Evolutionary conservation across 352 stramenopile species (phyloP).

Genomic region (Pythium pectinolyticum): DNA sequence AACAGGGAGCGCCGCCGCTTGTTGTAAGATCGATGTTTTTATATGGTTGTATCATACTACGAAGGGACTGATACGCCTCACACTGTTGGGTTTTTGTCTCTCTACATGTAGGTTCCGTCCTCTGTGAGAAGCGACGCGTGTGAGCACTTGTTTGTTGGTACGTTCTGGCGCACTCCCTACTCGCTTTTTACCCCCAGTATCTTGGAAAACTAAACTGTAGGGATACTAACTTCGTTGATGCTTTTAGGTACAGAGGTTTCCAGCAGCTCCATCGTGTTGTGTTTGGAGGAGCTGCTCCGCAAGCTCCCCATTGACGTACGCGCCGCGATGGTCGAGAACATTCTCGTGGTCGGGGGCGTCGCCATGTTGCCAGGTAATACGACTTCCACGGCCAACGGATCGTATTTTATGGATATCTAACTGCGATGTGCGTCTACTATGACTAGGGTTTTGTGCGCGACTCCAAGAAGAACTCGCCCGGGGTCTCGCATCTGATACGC

Average conservation of each 20-base stretch:
- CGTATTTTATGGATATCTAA: neutral
- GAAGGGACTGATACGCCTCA: neutral
- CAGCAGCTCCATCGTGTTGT: constrained; percentile 56
- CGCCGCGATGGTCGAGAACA: constrained; percentile 61
- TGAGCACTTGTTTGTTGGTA: constrained; percentile 35
- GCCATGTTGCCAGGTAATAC: constrained; percentile 72
- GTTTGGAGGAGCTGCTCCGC: constrained; percentile 51
- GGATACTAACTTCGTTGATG: neutral
- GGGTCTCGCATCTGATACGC: constrained; percentile 36
- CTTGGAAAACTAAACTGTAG: no score
- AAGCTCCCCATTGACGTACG: constrained; percentile 68
- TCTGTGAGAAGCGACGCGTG: constrained; percentile 18
- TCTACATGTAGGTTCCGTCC: constrained; percentile 23
- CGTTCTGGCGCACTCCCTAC: neutral
- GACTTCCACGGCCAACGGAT: no score
- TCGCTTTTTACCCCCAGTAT: neutral
- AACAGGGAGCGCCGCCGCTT: constrained; percentile 3
- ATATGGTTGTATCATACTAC: neutral
- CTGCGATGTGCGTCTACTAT: no score
- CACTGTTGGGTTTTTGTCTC: neutral
- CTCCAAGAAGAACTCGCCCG: constrained; percentile 49
- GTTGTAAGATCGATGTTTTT: constrained; percentile 7
- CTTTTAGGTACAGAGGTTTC: constrained; percentile 27
- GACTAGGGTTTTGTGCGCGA: constrained; percentile 58
- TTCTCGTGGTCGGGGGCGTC: constrained; percentile 73